Conservation (phyloP, 352 stramenopile species). For the Phytophthora foliorum region DNA sequence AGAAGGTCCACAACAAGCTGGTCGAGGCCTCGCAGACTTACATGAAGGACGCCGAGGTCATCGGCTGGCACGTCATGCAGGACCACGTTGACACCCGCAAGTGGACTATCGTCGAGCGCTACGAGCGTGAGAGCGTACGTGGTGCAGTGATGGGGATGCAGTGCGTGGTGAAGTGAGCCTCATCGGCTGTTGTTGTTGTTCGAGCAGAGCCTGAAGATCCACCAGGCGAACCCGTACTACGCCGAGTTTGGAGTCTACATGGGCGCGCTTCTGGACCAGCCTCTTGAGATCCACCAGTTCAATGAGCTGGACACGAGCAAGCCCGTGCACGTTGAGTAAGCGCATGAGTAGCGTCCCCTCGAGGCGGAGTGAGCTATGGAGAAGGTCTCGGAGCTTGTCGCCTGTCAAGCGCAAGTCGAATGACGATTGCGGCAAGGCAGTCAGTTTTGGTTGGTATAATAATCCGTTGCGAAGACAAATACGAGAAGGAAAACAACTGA, state of each 20-base stretch:
- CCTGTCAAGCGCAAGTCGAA: no score
- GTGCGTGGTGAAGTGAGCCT: background rate
- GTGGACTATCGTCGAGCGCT: constrained; percentile 48
- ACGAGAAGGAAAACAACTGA: no score
- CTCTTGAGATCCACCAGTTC: constrained; percentile 38
- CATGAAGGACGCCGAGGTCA: constrained; percentile 39
- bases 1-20: constrained; percentile 46
- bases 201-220: constrained; percentile 39
- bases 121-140: constrained; percentile 32
- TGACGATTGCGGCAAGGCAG: no score
- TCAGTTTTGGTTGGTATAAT: no score
- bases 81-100: constrained; percentile 42
- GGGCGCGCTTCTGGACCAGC: constrained; percentile 37
- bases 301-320: constrained; percentile 50
- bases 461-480: no score
- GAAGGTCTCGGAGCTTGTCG: no score
- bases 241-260: constrained; percentile 28
- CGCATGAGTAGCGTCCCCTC: no score
- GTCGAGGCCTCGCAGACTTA: constrained; percentile 47
- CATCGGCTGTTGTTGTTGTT: constrained; percentile 2
- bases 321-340: constrained; percentile 29
- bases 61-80: constrained; percentile 45
- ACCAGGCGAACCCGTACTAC: constrained; percentile 43
- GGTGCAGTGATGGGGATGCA: background rate
- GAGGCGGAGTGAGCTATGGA: no score